A percentile compares a stretch with the other conserved stretches of the same genome.
These are phyloP conservation scores for Neurospora discreta DNA, from an alignment of 495 filamentous ascomycete species.

Conservation along the genomic window DNA sequence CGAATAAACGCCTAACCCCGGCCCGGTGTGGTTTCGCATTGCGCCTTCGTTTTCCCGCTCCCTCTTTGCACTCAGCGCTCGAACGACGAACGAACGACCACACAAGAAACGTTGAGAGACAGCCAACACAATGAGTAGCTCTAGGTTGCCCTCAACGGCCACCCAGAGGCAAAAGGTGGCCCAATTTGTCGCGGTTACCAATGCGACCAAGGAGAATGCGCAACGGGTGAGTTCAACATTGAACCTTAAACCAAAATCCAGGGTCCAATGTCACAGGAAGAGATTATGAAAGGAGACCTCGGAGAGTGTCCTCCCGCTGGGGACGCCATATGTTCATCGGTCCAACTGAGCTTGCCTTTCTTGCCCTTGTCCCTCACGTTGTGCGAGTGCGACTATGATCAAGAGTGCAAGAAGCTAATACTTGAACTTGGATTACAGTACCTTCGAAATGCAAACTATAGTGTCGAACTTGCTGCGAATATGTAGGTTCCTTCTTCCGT, in stretches of 20 bases:
- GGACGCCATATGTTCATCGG: constrained; percentile 6
- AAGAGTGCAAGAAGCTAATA: neutral
- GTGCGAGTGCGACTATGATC: neutral
- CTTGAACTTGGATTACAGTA: constrained; percentile 16
- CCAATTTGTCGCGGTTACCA: constrained; percentile 44
- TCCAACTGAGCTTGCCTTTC: constrained; percentile 3
- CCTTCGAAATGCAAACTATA: constrained; percentile 30
- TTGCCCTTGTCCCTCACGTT: no score
- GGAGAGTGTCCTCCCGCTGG: neutral
- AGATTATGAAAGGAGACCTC: neutral
- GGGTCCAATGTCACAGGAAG: neutral
- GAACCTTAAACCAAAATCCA: neutral
- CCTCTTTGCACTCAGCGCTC: neutral
- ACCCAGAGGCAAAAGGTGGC: constrained; percentile 39
- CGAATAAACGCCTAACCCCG: neutral
- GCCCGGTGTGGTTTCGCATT: neutral
- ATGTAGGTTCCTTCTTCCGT: constrained; percentile 29
- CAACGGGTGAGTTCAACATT: constrained; percentile 32
- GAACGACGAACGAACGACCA: neutral
- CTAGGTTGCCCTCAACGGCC: constrained; percentile 15
- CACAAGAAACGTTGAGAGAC: neutral
- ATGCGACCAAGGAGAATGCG: constrained; percentile 40
- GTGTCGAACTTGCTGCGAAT: constrained; percentile 40
- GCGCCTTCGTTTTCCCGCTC: neutral
- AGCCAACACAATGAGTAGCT: neutral